A percentile compares a stretch with the other conserved stretches of the same genome.
These are phyloP conservation scores for Fusarium oligoseptatum DNA, from an alignment of 2,329 filamentous ascomycete genomes.

Conservation along the genomic window DNA sequence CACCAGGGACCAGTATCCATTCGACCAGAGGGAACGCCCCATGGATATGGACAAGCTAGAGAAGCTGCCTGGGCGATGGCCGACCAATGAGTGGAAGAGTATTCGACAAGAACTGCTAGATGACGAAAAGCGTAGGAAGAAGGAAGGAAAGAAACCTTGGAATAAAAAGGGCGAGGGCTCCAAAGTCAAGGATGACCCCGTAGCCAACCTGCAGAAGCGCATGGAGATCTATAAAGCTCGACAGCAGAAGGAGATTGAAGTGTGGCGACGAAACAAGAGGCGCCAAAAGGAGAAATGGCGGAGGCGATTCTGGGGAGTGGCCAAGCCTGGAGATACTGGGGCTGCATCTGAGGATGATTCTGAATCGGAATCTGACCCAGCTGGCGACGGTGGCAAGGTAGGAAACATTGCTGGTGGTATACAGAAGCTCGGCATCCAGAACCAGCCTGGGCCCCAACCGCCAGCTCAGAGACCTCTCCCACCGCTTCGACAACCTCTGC, in stretches of 20 bases:
- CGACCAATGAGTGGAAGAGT: neutral
- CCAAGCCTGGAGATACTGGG: neutral
- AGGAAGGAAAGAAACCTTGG: neutral
- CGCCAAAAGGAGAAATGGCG: slow-evolving; percentile 7
- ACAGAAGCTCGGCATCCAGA: neutral
- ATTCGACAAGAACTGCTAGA: neutral
- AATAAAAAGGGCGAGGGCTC: neutral
- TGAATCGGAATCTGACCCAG: neutral
- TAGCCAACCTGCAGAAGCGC: slow-evolving; percentile 1
- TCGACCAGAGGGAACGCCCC: neutral
- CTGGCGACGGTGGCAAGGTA: neutral
- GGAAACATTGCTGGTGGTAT: no score
- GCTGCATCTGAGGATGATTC: neutral
- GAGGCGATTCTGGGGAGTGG: neutral
- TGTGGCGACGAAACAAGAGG: slow-evolving; percentile 2
- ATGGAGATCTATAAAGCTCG: slow-evolving; percentile 5
- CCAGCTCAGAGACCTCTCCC: neutral
- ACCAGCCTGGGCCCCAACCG: slow-evolving; percentile 9
- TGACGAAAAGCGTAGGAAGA: neutral
- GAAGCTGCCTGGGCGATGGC: neutral
- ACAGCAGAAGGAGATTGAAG: neutral
- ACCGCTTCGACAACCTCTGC: neutral
- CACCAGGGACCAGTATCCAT: slow-evolving; percentile 20
- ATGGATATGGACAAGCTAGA: slow-evolving; percentile 18
- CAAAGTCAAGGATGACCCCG: neutral